Conservation (phyloP, 1,139 yeast species). For the Meyerozyma athensensis region DNA sequence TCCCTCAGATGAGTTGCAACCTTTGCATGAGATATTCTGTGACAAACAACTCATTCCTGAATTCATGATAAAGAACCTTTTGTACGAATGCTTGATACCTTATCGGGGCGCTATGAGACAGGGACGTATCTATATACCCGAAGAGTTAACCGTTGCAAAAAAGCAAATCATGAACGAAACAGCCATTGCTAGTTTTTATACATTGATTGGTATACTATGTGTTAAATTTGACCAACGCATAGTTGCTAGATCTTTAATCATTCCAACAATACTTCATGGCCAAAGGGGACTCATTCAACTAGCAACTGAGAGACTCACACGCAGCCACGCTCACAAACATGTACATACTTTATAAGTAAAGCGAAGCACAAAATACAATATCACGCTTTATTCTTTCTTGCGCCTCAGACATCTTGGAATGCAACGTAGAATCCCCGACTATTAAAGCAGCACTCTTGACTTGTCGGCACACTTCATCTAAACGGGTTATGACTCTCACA, state of each 20-base stretch:
- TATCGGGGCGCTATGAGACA: conserved; percentile 24
- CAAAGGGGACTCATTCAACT: conserved; percentile 13
- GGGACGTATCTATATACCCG: conserved; percentile 13
- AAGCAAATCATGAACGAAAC: conserved; percentile 21
- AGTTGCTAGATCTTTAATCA: conserved; percentile 23
- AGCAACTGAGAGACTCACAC: conserved; percentile 6
- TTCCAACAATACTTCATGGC: conserved; percentile 28
- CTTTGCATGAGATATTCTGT: conserved; percentile 16
- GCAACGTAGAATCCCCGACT: conserved; percentile 86
- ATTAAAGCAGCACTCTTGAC: conserved; percentile 92
- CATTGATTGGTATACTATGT: conserved; percentile 35
- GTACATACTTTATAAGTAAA: conserved; percentile 51
- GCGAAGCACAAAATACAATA: conserved; percentile 94
- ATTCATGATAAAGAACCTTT: conserved; percentile 30
- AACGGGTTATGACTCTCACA: conserved; percentile 90
- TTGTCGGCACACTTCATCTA: conserved; percentile 93
- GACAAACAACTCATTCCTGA: conserved; percentile 21
- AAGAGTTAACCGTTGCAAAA: conserved; percentile 10
- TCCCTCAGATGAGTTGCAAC: conserved; percentile 23
- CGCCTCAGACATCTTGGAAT: conserved; percentile 84
- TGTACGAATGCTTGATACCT: conserved; percentile 27
- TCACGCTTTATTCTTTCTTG: conserved; percentile 95
- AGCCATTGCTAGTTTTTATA: conserved; percentile 34
- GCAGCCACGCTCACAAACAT: conserved; percentile 1
- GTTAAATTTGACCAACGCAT: conserved; percentile 23